phyloP scores from a whole-genome alignment of 345 rosid species.

The Xanthoceras sorbifolium region DNA sequence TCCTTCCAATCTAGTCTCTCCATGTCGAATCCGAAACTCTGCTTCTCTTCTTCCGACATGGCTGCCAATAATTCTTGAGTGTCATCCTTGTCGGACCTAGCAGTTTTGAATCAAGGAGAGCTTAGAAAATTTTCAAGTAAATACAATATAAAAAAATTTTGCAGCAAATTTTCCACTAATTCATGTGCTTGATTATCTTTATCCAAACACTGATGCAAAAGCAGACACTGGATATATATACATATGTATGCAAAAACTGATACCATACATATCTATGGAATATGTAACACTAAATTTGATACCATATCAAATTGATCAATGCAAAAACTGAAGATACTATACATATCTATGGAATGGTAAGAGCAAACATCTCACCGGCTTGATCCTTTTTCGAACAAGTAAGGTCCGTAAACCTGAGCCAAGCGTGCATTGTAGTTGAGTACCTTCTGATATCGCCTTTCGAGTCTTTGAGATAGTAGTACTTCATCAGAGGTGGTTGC shows the following conservation, averaged over 20 bases:
- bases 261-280: too few relatives aligned
- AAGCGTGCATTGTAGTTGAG: not conserved
- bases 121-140: too few relatives aligned
- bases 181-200: too few relatives aligned
- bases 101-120: not conserved
- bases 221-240: too few relatives aligned
- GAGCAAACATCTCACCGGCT: constrained; percentile 9
- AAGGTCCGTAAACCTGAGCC: constrained; percentile 25
- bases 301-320: too few relatives aligned
- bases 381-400: constrained; percentile 8
- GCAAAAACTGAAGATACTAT: too few relatives aligned
- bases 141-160: too few relatives aligned
- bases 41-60: constrained; percentile 38
- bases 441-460: constrained; percentile 13
- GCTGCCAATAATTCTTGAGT: constrained; percentile 19
- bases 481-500: not conserved
- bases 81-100: not conserved
- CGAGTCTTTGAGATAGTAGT: not conserved
- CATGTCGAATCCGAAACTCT: constrained; percentile 31
- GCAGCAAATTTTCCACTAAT: too few relatives aligned
- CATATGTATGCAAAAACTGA: too few relatives aligned
- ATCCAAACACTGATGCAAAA: too few relatives aligned
- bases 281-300: too few relatives aligned
- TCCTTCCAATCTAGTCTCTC: constrained; percentile 40
- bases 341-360: too few relatives aligned